Percentiles rank a stretch among this genome's conserved stretches.
Evolutionary conservation across 257 asterid genomes (phyloP).

Genomic region (Solanum megistacrolobum): DNA sequence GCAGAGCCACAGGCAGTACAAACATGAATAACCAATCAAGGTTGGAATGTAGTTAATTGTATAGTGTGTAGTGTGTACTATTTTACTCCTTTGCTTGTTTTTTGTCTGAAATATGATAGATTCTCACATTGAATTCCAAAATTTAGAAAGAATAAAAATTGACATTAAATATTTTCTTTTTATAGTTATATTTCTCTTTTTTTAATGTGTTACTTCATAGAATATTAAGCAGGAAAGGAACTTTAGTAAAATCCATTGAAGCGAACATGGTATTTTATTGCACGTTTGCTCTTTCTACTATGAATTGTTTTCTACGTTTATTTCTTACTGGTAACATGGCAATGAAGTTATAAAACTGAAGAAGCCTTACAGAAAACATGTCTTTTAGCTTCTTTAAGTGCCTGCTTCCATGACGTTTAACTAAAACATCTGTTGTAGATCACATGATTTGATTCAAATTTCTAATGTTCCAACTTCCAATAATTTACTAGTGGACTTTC

Average conservation of each 20-base stretch:
- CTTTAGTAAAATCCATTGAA: not conserved
- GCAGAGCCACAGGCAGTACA: conserved; percentile 98
- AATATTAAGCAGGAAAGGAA: not conserved
- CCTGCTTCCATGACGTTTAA: not conserved
- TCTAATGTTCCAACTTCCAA: not conserved
- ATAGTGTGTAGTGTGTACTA: not conserved
- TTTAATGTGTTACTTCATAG: not conserved
- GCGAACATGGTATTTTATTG: not conserved
- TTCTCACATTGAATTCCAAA: not conserved
- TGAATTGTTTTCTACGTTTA: not conserved
- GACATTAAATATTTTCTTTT: not conserved
- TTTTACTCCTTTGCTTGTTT: not conserved
- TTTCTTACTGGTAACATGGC: not conserved
- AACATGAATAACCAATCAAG: conserved; percentile 97
- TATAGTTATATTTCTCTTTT: not conserved
- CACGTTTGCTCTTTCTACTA: not conserved
- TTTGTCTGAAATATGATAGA: not conserved
- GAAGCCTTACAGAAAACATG: not conserved
- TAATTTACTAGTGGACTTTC: not conserved
- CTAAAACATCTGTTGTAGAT: not conserved
- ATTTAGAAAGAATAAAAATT: not conserved
- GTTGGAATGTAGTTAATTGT: conserved; percentile 19
- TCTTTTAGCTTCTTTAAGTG: not conserved
- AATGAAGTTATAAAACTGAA: not conserved
- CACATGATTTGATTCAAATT: not conserved